Evolutionary conservation across 306 rosid genomes (phyloP), one percentile per base, ranked within the genome.

Genomic region (Amphicarpaea edgeworthii): DNA sequence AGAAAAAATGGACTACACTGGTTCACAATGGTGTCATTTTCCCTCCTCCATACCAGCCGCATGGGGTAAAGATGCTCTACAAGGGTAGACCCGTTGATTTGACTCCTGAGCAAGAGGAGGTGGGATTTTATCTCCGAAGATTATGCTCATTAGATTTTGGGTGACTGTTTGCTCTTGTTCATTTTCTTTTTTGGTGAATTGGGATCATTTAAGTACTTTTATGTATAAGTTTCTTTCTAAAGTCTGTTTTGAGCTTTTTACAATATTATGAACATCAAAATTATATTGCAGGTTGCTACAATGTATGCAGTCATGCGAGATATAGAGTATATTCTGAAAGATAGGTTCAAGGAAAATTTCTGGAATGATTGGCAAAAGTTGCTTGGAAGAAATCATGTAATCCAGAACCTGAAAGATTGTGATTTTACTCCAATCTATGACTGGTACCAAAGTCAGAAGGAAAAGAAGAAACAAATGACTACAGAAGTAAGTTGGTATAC

Each of bases 91-190:
- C 89, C 21, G 97, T 93, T 76, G 79, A 58, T 83, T 87, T 96
- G 89, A 90, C 90, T 79, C 93, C 93, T 69, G 88, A 53, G 45
- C 97, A 95, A 89, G 99, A 95, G 86, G 99, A 95, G 99, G 99
- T 88, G 63, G 12, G 75, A 38, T 68, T 59, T 83, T 76, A 20
- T 61, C 74, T 26, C 61, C 53, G 10, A 58, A 57, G 53, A 41
- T 51, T 54, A 24, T 26, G 58, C 15, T 57, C 57, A 70, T 14
- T 11, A 17, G 21, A 46, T 69, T 37, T 34, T 68, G 17, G 11
- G 26, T 14, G 53, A 19, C 53, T 75, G 72, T 34, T 63, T 28
- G 1, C 11, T 28, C 58, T 45, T 58, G 8, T 41, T 59, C 2
- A n/a, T 6, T 4, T 57, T 24, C 20, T 7, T n/a, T 5, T 16